Evolutionary conservation across 148 eudicot species (phyloP), one percentile per base, ranked within the genome.

Genomic region (Amaranthus hypochondriacus): DNA sequence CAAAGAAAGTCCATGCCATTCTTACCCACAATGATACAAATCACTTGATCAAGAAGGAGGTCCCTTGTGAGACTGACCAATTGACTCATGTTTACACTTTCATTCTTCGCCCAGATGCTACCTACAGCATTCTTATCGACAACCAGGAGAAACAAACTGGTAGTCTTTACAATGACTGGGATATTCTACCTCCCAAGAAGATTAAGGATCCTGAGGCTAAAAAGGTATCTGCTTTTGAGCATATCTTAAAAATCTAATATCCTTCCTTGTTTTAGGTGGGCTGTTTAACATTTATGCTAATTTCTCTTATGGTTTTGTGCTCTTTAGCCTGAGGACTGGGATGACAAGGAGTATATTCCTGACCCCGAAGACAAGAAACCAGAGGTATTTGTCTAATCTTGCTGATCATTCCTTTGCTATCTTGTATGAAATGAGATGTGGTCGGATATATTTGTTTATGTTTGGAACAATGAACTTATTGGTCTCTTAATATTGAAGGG

Each of bases 311-410:
- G 56, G 44, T 52, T 65, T 5, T 70, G 10, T 79, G 62, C 68
- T 80, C 67, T 74, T 56, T 78, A 93, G 98, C 98, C 98, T 44
- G 97, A 91, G 76, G 98, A 94, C 71, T 94, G 98, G 98, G 98
- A 94, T 81, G 97, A 91, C 79, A 89, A 91, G 80, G 98, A 91
- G 75, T 88, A 68, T 83, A 94, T 94, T 84, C 83, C 92, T 71
- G 98, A 94, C 59, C 96, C 98, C 5, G 98, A 94, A 83, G 98
- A 94, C 83, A 91, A 84, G 85, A 94, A 94, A 57, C 98, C 98
- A 73, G 98, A 91, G 88, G 97, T 92, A 79, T 66, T 49, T 3
- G n/a, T 48, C 7, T 48, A 0, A n/a, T 15, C 14, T 18, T 59
- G 14, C 44, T 60, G 42, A 13, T 21, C 52, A 7, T 18, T 5